Base-by-base conservation (phyloP, 164 flowering plant genomes). In the Tinospora cordifolia region DNA sequence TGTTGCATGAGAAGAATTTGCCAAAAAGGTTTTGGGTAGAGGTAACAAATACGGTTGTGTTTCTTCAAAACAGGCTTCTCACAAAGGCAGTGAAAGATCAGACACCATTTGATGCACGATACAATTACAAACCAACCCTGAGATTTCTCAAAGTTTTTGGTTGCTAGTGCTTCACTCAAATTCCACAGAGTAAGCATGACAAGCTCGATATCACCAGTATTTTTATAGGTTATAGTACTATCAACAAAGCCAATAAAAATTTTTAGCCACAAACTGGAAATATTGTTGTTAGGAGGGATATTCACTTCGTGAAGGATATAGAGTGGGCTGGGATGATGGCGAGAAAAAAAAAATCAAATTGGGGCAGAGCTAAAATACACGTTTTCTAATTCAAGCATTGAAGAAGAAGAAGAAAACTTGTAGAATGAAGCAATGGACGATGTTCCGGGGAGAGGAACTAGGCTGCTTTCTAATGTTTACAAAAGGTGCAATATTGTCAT, bases 41-140 rank as follows among this genome's bases (percentile, higher is more conserved):
- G 24, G 51, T 36, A 0, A 10, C 60, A 2, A 6, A 69, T 21
- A 69, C 64, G 4, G 9, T 30, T 2, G 36, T 69, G 7, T 59
- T 57, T 22, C 17, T 58, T 1, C 71, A 38, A 13, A 69, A 69
- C 3, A 57, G 65, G 40, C 40, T 44, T 19, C 71, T 65, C 10
- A 59, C 65, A 8, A 58, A 59, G 39, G 71, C 22, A 0, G 15
- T n/a, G n/a, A n/a, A n/a, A n/a, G n/a, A n/a, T n/a, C n/a, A n/a
- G n/a, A n/a, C n/a, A n/a, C n/a, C n/a, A 30, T 15, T 38, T 69
- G 63, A 69, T 54, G 71, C 71, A 2, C 59, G 71, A 54, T 51
- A 13, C 1, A 21, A 21, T 13, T 51, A 13, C n/a, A 51, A 69
- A 19, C 49, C 41, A 6, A 8, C 15, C 10, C 8, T 2, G 15